Evolutionary conservation across 805 yeast genomes (phyloP).

Genomic region (Sungouiozyma ichnusensis): DNA sequence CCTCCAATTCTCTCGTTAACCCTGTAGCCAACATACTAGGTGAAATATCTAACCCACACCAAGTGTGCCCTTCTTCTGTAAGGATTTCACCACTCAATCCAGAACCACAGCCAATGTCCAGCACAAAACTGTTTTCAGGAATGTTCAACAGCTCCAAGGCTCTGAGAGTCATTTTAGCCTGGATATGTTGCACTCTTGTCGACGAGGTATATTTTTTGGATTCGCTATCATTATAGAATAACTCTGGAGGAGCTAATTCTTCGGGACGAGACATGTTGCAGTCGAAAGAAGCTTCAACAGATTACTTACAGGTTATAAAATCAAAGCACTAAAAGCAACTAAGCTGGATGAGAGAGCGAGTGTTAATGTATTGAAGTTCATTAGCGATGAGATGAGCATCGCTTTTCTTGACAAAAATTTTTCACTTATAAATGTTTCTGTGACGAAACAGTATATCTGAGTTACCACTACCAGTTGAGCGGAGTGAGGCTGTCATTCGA

Average conservation of each 20-base stretch:
- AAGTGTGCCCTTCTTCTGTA: slow-evolving; percentile 84
- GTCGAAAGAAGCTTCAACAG: no score
- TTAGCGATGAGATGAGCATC: no score
- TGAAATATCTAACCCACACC: slow-evolving; percentile 96
- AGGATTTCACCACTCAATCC: slow-evolving; percentile 92
- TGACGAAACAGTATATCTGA: no score
- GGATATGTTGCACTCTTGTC: slow-evolving; percentile 96
- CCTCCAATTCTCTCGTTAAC: slow-evolving; percentile 82
- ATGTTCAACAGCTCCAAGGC: slow-evolving; percentile 81
- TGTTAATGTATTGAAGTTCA: no score
- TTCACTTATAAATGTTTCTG: no score
- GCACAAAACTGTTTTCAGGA: slow-evolving; percentile 52
- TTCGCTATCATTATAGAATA: slow-evolving; percentile 85
- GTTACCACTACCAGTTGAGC: no score
- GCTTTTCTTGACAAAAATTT: no score
- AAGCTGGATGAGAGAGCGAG: no score
- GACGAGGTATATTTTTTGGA: slow-evolving; percentile 84
- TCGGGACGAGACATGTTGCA: slow-evolving; percentile 98
- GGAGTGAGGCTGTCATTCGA: no score
- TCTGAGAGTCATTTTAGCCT: slow-evolving; percentile 93
- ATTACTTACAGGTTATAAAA: no score
- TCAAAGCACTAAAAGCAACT: no score
- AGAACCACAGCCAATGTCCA: slow-evolving; percentile 96
- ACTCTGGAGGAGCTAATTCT: slow-evolving; percentile 91
- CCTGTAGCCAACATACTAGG: slow-evolving; percentile 95